Percentiles rank a stretch among this genome's conserved stretches.
phyloP scores from a whole-genome alignment of 192 early-diverging fungal genomes.

The Kickxella alabastrina region DNA sequence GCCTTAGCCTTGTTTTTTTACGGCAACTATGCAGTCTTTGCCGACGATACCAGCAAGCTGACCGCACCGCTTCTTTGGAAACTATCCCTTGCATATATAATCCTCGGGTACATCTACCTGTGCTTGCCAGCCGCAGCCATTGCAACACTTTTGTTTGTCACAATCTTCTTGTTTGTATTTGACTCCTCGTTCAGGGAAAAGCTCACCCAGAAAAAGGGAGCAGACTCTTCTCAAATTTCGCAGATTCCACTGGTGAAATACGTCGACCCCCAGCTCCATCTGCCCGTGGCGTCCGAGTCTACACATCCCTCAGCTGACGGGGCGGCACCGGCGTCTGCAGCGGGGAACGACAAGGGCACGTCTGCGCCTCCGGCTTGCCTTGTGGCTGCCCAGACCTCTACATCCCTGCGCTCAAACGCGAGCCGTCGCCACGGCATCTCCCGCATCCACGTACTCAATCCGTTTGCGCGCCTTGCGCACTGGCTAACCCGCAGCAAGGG shows the following conservation, averaged over 20 bases:
- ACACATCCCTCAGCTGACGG: constrained; percentile 40
- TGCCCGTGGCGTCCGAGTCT: constrained; percentile 10
- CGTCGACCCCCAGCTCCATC: constrained; percentile 17
- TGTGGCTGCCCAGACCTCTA: constrained; percentile 17
- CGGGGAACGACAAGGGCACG: neutral
- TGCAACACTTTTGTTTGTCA: constrained; percentile 58
- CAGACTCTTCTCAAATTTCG: constrained; percentile 62
- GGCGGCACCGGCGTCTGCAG: neutral
- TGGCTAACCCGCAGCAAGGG: constrained; percentile 37
- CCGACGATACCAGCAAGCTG: constrained; percentile 33
- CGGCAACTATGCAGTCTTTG: constrained; percentile 70
- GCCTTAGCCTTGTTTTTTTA: constrained; percentile 63
- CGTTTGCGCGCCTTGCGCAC: constrained; percentile 46
- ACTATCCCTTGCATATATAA: constrained; percentile 58
- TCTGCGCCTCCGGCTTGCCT: neutral
- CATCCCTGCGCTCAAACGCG: constrained; percentile 29
- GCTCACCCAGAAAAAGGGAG: constrained; percentile 62
- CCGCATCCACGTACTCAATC: constrained; percentile 29
- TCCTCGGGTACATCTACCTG: constrained; percentile 66
- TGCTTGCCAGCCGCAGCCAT: constrained; percentile 59
- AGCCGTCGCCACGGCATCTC: constrained; percentile 19
- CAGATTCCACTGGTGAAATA: constrained; percentile 67
- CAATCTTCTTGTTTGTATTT: constrained; percentile 24
- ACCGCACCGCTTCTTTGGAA: constrained; percentile 61
- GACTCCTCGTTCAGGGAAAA: constrained; percentile 60